Base-by-base conservation (phyloP, 495 filamentous ascomycete species). In the Talaromyces liani region DNA sequence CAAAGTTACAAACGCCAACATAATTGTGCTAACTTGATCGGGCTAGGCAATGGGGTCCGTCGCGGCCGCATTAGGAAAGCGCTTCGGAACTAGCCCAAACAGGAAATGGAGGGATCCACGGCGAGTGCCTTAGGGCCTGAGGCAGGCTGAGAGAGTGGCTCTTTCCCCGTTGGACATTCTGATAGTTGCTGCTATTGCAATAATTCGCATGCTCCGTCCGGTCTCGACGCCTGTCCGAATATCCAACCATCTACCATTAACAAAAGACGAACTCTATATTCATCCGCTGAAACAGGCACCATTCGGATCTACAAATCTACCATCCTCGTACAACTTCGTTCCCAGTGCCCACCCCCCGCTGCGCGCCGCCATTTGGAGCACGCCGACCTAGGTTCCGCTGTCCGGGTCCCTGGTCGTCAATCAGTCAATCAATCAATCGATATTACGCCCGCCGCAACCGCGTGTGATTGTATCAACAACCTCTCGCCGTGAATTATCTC, bases 401-500 rank as follows among this genome's bases (percentile, higher is more conserved):
- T 56, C 53, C 53, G 53, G 53, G 53, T 27, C 29, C 22, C 27
- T 56, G 53, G 27, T 58, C 56, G 29, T 58, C 56, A 36, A 58
- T 58, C 56, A 58, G 31, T 58, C 56, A 58, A 36, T 58, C 55
- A 58, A 24, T 24, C 22, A 24, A 18, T 58, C 56, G 22, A 56
- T 16, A 25, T 27, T 27, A 41, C 57, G 31, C 57, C 33, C 31
- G 57, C 56, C 27, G 36, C 36, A 41, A 41, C 36, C 12, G 36
- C 56, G 56, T 6, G 53, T 56, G 27, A 20, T 56, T 7, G 22
- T 29, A 27, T 25, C 53, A 56, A 27, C 22, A 56, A 27, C 27
- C 14, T 6, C 53, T 27, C 53, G 25, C 12, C 53, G 22, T 29
- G 53, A 27, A 9, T 27, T 29, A 8, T 14, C 27, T 29, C 36